Evolutionary conservation across 2,329 filamentous ascomycete species (phyloP), one percentile per base, ranked within the genome.

Genomic region (Phyllosticta citriasiana): DNA sequence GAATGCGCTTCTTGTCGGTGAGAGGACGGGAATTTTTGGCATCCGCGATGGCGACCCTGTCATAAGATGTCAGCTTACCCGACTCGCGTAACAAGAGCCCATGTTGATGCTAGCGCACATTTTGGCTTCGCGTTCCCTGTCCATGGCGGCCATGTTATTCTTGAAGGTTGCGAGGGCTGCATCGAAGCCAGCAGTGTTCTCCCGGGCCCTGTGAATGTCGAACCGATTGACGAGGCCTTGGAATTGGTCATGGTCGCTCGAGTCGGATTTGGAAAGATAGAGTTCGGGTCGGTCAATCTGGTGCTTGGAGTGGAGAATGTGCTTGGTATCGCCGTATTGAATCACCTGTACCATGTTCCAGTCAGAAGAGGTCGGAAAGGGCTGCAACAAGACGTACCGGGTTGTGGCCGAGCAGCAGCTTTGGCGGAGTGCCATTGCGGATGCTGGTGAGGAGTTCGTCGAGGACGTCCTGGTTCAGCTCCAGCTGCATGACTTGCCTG

Each of bases 121-220:
- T 70, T 82, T 84, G 47, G 82, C 82, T 71, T 84, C 79, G 72
- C 84, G 85, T 65, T 83, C 79, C 67, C 84, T 77, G 67, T 84
- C 77, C 57, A 83, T 79, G 24, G 81, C 80, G 63, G 79, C 84
- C 70, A 87, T 76, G 67, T 78, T 84, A 69, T 78, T 82, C 71
- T 84, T 80, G 59, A 87, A 75, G 50, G 78, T 79, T 59, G 82
- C 82, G 70, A 86, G 71, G 27, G 84, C 84, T 63, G 81, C 79
- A 70, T 87, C 84, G 50, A 79, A 79, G 63, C 80, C 81, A 27
- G 80, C 79, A 53, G 79, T 82, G 40, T 77, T 80, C 69, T 80
- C 76, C 69, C 80, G 77, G 50, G 79, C 79, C 71, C 80, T 80
- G 67, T 81, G 77, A 40, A 84, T 78, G 5, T 71, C 77, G 40